These are phyloP conservation scores for Ophioceras dolichostomum DNA, from an alignment of 2,329 filamentous ascomycete genomes.

Conservation along the genomic window DNA sequence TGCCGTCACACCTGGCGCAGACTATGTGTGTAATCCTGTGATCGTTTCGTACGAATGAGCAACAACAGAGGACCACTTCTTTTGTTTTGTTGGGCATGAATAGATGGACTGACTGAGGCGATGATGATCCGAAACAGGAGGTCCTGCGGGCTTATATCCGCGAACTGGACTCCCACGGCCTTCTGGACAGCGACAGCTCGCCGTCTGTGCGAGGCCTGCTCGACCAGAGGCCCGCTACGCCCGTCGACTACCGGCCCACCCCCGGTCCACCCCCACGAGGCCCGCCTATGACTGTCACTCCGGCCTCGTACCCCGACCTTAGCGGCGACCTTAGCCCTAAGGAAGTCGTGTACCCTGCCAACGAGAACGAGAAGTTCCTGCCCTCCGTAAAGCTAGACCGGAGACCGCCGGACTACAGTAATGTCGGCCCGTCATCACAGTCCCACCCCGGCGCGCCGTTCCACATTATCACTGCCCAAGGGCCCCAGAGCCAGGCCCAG, in stretches of 20 bases:
- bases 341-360: slow-evolving; percentile 20
- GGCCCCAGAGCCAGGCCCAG: slow-evolving; percentile 1
- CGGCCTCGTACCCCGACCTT: slow-evolving; percentile 8
- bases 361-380: slow-evolving; percentile 28
- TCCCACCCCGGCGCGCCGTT: background rate
- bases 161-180: slow-evolving; percentile 38
- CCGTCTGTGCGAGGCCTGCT: slow-evolving; percentile 38
- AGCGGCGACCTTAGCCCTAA: slow-evolving; percentile 16
- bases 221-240: slow-evolving; percentile 21
- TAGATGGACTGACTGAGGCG: slow-evolving; percentile 9
- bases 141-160: slow-evolving; percentile 48
- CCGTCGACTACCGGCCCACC: slow-evolving; percentile 19
- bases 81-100: background rate
- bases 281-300: slow-evolving; percentile 7
- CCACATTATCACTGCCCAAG: background rate
- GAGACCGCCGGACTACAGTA: background rate
- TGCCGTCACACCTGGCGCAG: too few species aligned
- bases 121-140: slow-evolving; percentile 26
- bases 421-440: background rate
- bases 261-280: slow-evolving; percentile 17
- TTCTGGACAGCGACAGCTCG: slow-evolving; percentile 27
- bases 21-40: too few species aligned
- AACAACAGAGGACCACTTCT: too few species aligned
- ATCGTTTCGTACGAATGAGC: too few species aligned
- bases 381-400: slow-evolving; percentile 25